Evolutionary conservation across 306 rosid genomes (phyloP).

Genomic region (Phaseolus lunatus): DNA sequence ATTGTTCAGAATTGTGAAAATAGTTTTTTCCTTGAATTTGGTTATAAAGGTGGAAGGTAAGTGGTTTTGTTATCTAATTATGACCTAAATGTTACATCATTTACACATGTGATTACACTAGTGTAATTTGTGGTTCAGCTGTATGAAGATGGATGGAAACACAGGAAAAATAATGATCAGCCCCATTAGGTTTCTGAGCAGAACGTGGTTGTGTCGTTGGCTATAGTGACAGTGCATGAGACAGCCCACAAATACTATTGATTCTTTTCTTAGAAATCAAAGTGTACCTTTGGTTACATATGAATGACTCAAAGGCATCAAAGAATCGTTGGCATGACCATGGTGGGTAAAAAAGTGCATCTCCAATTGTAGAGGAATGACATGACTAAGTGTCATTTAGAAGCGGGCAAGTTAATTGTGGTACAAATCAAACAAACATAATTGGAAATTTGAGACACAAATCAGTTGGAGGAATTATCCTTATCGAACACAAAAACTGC

Average conservation of each 20-base stretch:
- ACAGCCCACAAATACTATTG: constrained; percentile 47
- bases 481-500: constrained; percentile 44
- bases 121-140: constrained; percentile 34
- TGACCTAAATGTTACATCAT: constrained; percentile 35
- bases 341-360: constrained; percentile 47
- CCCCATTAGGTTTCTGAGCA: constrained; percentile 49
- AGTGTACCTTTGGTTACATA: constrained; percentile 47
- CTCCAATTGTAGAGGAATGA: constrained; percentile 46
- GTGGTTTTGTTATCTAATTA: neutral
- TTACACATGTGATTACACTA: constrained; percentile 24
- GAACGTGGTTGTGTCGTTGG: constrained; percentile 73
- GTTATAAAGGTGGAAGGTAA: neutral
- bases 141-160: constrained; percentile 41
- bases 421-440: constrained; percentile 52
- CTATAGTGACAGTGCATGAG: constrained; percentile 70
- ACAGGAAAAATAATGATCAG: constrained; percentile 49
- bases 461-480: constrained; percentile 43
- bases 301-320: constrained; percentile 47
- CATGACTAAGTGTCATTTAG: constrained; percentile 59
- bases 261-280: constrained; percentile 46
- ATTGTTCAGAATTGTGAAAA: too few relatives aligned
- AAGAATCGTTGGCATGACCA: constrained; percentile 43
- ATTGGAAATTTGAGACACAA: constrained; percentile 45
- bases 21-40: too few relatives aligned
- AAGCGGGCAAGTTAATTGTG: constrained; percentile 41